phyloP scores from a whole-genome alignment of 2,329 filamentous ascomycete genomes.

The Penicillium sclerotiorum region DNA sequence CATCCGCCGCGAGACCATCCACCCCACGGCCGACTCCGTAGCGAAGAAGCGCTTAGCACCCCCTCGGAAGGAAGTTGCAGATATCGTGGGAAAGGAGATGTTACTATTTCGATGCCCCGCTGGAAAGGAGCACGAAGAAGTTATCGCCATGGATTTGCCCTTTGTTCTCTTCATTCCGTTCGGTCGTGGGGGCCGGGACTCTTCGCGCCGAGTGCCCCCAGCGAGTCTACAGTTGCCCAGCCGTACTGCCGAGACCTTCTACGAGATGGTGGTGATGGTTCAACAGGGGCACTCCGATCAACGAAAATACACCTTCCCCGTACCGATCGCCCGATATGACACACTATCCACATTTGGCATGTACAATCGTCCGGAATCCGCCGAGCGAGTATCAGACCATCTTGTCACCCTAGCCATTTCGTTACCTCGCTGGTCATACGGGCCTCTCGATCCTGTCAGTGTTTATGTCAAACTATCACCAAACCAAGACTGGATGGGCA shows the following conservation, averaged over 20 bases:
- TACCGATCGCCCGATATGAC: conserved; percentile 90
- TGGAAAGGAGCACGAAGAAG: conserved; percentile 81
- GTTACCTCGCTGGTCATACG: conserved; percentile 93
- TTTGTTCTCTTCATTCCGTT: conserved; percentile 98
- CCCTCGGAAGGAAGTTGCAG: conserved; percentile 84
- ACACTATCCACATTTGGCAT: conserved; percentile 98
- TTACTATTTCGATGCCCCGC: conserved; percentile 83
- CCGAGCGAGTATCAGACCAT: conserved; percentile 83
- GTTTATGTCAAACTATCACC: conserved; percentile 94
- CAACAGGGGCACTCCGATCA: conserved; percentile 87
- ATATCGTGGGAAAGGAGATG: conserved; percentile 95
- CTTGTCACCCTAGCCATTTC: conserved; percentile 90
- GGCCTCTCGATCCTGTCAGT: conserved; percentile 89
- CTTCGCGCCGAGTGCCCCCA: conserved; percentile 84
- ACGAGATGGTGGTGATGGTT: conserved; percentile 93
- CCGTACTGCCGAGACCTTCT: conserved; percentile 94
- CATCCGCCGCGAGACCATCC: conserved; percentile 91
- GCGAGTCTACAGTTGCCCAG: conserved; percentile 88
- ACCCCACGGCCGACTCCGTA: conserved; percentile 91
- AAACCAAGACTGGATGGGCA: conserved; percentile 87
- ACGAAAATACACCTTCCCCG: conserved; percentile 87
- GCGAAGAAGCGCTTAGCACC: conserved; percentile 89
- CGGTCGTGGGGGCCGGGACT: conserved; percentile 85
- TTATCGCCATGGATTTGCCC: conserved; percentile 94
- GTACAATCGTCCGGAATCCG: conserved; percentile 95